Conservation (phyloP, 176 grass and related monocot species). For the Eremochloa ophiuroides region DNA sequence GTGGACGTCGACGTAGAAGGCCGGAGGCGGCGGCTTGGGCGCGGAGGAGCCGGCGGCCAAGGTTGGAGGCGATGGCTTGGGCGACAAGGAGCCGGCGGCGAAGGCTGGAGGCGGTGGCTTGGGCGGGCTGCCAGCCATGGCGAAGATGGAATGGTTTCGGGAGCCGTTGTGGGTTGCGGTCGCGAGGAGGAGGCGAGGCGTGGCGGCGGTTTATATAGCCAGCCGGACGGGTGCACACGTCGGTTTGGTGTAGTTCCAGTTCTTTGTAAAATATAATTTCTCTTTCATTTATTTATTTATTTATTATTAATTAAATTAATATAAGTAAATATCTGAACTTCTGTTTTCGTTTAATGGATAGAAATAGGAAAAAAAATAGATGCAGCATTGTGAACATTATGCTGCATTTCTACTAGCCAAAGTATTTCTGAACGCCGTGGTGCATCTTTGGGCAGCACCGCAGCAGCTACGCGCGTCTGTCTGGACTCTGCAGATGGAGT, state of each 20-base stretch:
- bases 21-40: background rate
- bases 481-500: constrained; percentile 27
- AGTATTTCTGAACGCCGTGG: background rate
- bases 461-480: background rate
- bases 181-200: background rate
- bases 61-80: background rate
- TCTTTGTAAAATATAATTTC: background rate
- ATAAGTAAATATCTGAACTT: background rate
- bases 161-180: background rate
- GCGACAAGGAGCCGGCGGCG: no score
- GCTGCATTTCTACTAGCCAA: background rate
- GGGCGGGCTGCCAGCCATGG: constrained; percentile 5
- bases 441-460: background rate
- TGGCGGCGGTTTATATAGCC: background rate
- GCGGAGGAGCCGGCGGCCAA: background rate
- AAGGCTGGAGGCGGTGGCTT: no score
- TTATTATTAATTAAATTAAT: no score
- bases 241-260: background rate
- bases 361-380: background rate
- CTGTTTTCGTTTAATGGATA: background rate
- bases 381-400: background rate
- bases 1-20: constrained; percentile 6
- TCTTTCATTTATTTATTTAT: background rate
- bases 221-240: background rate
- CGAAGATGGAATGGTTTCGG: background rate